Conservation (phyloP, 345 rosid genomes). For the Raphanus raphanistrum region DNA sequence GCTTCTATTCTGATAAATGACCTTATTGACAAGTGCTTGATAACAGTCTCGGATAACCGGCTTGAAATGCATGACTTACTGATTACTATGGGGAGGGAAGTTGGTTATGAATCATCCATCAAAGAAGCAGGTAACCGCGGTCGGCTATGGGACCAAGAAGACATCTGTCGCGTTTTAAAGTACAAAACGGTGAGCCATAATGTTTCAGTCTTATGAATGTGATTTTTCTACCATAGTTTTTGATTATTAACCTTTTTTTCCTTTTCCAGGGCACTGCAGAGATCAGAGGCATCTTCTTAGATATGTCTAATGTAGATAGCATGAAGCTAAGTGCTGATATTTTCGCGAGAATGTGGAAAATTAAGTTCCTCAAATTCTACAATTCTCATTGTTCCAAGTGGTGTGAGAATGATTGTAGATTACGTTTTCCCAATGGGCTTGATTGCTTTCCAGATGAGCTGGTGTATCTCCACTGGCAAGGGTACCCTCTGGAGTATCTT, state of each 20-base stretch:
- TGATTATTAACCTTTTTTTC: neutral
- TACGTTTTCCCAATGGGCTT: conserved; percentile 18
- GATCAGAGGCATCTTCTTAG: conserved; percentile 35
- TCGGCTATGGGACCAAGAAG: conserved; percentile 38
- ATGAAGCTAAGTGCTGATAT: conserved; percentile 19
- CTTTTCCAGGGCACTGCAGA: conserved; percentile 30
- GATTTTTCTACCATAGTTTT: neutral
- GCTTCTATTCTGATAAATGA: conserved; percentile 22
- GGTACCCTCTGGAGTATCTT: conserved; percentile 35
- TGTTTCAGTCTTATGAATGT: neutral
- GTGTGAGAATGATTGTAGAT: conserved; percentile 27
- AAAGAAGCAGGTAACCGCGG: conserved; percentile 25
- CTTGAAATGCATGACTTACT: conserved; percentile 44
- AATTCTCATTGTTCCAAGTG: conserved; percentile 24
- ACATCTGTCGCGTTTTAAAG: conserved; percentile 32
- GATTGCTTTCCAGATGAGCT: conserved; percentile 36
- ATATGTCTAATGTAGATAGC: conserved; percentile 20
- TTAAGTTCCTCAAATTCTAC: conserved; percentile 40
- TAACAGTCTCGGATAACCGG: conserved; percentile 14
- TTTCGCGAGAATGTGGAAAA: conserved; percentile 37
- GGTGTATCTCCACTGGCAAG: conserved; percentile 38
- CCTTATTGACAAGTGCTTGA: conserved; percentile 38
- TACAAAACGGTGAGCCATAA: conserved; percentile 25
- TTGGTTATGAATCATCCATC: conserved; percentile 30
- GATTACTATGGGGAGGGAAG: conserved; percentile 37